phyloP scores from a whole-genome alignment of 129 eudicot genomes.

The Calendula officinalis region DNA sequence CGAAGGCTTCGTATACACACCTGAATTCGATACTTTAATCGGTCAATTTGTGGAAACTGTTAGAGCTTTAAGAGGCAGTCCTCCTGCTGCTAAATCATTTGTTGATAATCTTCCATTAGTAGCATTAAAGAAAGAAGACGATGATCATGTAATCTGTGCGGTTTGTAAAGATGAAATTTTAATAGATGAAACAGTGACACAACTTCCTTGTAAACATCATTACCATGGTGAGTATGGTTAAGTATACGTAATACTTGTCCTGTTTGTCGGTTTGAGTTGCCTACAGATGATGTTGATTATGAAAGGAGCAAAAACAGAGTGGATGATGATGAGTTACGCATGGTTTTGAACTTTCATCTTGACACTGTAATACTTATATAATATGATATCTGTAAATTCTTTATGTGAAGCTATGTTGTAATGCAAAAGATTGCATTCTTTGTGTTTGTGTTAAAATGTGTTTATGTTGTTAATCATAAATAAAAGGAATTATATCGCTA shows the following conservation, averaged over 20 bases:
- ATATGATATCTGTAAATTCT: constrained; percentile 33
- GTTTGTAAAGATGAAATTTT: constrained; percentile 81
- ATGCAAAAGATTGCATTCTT: constrained; percentile 34
- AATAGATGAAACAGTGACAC: constrained; percentile 56
- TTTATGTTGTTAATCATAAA: constrained; percentile 19
- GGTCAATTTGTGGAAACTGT: constrained; percentile 57
- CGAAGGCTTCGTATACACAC: constrained; percentile 35
- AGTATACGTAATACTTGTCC: constrained; percentile 83
- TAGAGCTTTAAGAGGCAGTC: constrained; percentile 65
- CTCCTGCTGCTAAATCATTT: constrained; percentile 77
- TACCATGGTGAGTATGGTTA: constrained; percentile 91
- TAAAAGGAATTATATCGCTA: constrained; percentile 19
- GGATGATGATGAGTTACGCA: constrained; percentile 41
- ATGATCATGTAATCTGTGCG: constrained; percentile 56
- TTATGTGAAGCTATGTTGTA: constrained; percentile 21
- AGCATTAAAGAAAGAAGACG: constrained; percentile 25
- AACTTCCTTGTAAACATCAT: constrained; percentile 74
- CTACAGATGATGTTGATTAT: constrained; percentile 79
- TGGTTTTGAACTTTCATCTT: constrained; percentile 53
- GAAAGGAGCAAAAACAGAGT: constrained; percentile 55
- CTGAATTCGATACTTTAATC: constrained; percentile 55
- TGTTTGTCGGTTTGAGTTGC: constrained; percentile 89
- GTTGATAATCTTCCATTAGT: constrained; percentile 65
- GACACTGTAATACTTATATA: constrained; percentile 15
- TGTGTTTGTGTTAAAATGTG: constrained; percentile 19